Base-by-base conservation (phyloP, 2,329 filamentous ascomycete genomes). In the Xylaria sp. region DNA sequence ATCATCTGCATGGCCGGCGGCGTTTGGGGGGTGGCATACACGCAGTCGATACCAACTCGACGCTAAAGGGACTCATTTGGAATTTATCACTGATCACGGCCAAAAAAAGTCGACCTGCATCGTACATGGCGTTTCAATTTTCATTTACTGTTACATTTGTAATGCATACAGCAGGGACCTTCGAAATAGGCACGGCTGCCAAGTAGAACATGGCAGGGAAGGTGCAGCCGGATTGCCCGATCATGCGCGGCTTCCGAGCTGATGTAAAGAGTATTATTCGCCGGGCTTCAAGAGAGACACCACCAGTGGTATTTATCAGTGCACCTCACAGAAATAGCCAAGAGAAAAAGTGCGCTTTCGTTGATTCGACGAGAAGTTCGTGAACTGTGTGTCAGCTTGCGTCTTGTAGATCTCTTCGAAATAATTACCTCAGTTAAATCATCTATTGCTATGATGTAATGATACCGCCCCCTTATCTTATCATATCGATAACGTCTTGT, bases 1-100 rank as follows among this genome's bases (percentile, higher is more conserved):
- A 41, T 72, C 37, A 73, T 71, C 73, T 74, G 76, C 76, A 78
- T 78, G 70, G 70, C 73, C 71, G 70, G 63, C 34, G 76, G 76
- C 75, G 75, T 78, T 77, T 41, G 44, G 68, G 54, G 54, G 72
- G 71, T 44, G 70, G 71, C 70, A 74, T 73, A 75, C 70, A 74
- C 72, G 74, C 58, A 66, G 73, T 75, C 74, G 74, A 73, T 57
- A 72, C 18, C 51, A 62, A 58, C 32, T 73, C 73, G 72, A 74
- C 72, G 61, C 65, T 70, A 67, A 68, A 66, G 69, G 74, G 75
- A 70, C 68, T 60, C 58, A 65, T 73, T 71, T 66, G 64, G 59
- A 37, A 61, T 66, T 70, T 65, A 8, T 66, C 58, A 55, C 15
- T 72, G 54, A 34, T 60, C 54, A 52, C 56, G 57, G 64, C 41